phyloP scores from a whole-genome alignment of 2,329 filamentous ascomycete genomes.

The Cladosporium oxysporum region DNA sequence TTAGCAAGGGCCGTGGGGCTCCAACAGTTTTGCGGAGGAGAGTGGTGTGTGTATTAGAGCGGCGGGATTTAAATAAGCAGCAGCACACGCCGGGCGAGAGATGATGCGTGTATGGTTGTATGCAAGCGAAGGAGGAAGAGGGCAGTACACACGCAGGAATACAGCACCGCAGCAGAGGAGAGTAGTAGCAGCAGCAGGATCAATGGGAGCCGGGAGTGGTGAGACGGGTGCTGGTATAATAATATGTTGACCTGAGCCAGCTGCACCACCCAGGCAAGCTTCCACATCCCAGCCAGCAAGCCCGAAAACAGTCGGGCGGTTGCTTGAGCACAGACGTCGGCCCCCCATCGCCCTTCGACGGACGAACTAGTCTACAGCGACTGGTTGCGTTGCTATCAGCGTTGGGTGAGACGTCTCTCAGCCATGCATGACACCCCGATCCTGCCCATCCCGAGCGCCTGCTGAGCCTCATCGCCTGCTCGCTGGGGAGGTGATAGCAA shows the following conservation, averaged over 20 bases:
- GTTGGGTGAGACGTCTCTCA: conserved; percentile 12
- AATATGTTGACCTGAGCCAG: background rate
- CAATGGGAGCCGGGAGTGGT: conserved; percentile 4
- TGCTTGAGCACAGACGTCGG: conserved; percentile 9
- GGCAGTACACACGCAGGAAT: background rate
- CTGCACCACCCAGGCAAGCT: background rate
- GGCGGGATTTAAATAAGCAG: conserved; percentile 1
- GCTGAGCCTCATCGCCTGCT: conserved; percentile 1
- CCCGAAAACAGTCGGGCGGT: conserved; percentile 4
- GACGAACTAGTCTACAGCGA: background rate
- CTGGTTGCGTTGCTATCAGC: background rate
- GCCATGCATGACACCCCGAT: conserved; percentile 10
- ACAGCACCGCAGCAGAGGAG: background rate
- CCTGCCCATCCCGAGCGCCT: conserved; percentile 6
- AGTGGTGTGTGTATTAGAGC: conserved; percentile 6
- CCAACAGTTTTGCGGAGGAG: conserved; percentile 10
- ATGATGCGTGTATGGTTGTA: background rate
- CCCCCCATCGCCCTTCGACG: conserved; percentile 4
- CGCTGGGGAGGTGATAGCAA: conserved; percentile 1
- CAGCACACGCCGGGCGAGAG: background rate
- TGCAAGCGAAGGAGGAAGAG: background rate
- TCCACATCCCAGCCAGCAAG: conserved; percentile 4
- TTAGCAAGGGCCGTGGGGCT: conserved; percentile 8
- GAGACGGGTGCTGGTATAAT: background rate
- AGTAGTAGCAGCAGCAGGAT: background rate